Evolutionary conservation across 2,329 filamentous ascomycete genomes (phyloP).

Genomic region (Chlorencoelia australis): DNA sequence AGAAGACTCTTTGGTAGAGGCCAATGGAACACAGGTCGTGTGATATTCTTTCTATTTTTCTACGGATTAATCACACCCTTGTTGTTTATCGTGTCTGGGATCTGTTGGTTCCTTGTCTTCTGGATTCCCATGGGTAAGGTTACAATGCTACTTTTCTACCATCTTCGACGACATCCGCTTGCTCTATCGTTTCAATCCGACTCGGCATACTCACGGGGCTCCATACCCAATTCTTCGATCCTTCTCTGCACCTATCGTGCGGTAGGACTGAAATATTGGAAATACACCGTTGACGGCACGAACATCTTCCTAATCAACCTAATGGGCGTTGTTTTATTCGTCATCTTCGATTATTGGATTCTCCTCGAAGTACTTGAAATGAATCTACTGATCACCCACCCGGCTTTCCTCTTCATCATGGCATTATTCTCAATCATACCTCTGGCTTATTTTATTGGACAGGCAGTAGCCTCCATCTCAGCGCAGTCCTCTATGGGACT

Average conservation of each 20-base stretch:
- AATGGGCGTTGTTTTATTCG: conserved; percentile 84
- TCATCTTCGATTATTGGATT: conserved; percentile 86
- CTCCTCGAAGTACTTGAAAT: conserved; percentile 59
- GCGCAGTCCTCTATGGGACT: conserved; percentile 98
- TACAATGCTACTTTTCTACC: conserved; percentile 78
- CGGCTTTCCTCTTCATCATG: conserved; percentile 76
- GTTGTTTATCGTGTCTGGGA: conserved; percentile 71
- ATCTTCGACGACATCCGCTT: conserved; percentile 83
- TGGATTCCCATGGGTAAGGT: conserved; percentile 98
- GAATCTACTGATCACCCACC: conserved; percentile 62
- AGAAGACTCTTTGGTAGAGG: conserved; percentile 87
- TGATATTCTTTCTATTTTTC: conserved; percentile 95
- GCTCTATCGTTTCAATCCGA: conserved; percentile 91
- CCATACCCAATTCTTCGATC: conserved; percentile 71
- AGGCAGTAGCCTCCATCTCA: conserved; percentile 96
- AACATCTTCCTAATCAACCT: conserved; percentile 99
- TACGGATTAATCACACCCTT: conserved; percentile 84
- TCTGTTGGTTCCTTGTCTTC: conserved; percentile 96
- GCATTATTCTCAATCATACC: conserved; percentile 89
- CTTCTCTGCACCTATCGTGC: conserved; percentile 94
- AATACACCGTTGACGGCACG: conserved; percentile 95
- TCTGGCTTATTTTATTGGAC: conserved; percentile 94
- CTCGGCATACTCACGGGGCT: conserved; percentile 60
- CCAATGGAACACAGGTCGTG: conserved; percentile 87
- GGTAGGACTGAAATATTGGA: conserved; percentile 93